A percentile compares a stretch with the other conserved stretches of the same genome.
These are phyloP conservation scores for Taphrina sp. DNA, from an alignment of 1,139 yeast genomes.

Conservation along the genomic window DNA sequence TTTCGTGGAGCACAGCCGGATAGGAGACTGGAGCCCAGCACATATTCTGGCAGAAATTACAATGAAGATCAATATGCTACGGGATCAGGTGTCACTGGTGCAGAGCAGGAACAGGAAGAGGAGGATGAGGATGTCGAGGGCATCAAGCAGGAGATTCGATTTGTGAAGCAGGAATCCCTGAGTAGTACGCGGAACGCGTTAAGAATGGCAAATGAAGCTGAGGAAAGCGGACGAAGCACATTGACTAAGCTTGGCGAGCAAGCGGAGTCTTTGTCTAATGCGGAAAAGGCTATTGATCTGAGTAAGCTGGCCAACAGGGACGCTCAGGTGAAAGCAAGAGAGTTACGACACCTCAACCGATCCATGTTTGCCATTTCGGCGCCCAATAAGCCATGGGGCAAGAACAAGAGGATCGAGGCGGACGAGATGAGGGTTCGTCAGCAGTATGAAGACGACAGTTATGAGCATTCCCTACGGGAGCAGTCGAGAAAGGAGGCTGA, in stretches of 20 bases:
- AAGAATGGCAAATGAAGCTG: conserved; percentile 87
- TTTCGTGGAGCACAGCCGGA: conserved; percentile 28
- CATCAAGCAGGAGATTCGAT: conserved; percentile 77
- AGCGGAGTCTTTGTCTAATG: conserved; percentile 69
- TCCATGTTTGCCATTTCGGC: conserved; percentile 80
- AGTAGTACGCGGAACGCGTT: conserved; percentile 83
- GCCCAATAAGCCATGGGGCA: conserved; percentile 48
- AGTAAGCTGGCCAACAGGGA: conserved; percentile 79
- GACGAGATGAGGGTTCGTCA: conserved; percentile 69
- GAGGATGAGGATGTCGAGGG: conserved; percentile 86
- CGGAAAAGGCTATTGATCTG: conserved; percentile 72
- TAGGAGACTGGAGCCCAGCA: conserved; percentile 1
- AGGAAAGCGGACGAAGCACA: conserved; percentile 83
- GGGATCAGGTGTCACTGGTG: background rate
- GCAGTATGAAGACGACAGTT: conserved; percentile 60
- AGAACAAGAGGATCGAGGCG: conserved; percentile 55
- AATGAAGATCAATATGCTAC: background rate
- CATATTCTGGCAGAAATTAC: background rate
- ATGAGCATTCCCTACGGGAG: conserved; percentile 44
- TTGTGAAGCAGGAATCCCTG: conserved; percentile 82
- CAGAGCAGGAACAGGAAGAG: conserved; percentile 49
- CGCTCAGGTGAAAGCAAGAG: conserved; percentile 80
- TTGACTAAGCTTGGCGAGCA: conserved; percentile 91
- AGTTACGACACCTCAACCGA: conserved; percentile 74
- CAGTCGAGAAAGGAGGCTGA: conserved; percentile 52